A percentile compares a stretch with the other conserved stretches of the same genome.
These are phyloP conservation scores for Candida verbasci DNA, from an alignment of 805 yeast genomes.

Conservation along the genomic window DNA sequence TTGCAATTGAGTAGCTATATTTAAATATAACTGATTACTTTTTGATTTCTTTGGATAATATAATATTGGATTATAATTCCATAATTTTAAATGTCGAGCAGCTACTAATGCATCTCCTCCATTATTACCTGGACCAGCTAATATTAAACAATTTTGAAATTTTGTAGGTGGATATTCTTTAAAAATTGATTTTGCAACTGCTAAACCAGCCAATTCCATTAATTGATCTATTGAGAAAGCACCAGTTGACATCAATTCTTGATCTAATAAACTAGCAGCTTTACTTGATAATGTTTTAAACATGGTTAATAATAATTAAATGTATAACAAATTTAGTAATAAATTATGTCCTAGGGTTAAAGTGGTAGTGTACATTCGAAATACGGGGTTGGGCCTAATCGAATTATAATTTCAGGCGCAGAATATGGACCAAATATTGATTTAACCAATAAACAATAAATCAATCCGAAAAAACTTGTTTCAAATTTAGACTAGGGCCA, in stretches of 20 bases:
- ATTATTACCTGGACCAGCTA: constrained; percentile 95
- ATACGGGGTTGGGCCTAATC: too few species aligned
- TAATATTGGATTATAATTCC: constrained; percentile 65
- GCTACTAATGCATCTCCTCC: constrained; percentile 98
- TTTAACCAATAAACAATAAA: too few species aligned
- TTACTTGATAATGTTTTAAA: constrained; percentile 32
- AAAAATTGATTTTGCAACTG: constrained; percentile 85
- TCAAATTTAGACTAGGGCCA: too few species aligned
- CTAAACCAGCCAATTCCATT: constrained; percentile 95
- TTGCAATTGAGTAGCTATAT: constrained; percentile 61
- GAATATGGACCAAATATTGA: too few species aligned
- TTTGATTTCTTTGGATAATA: constrained; percentile 71
- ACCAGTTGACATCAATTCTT: constrained; percentile 79
- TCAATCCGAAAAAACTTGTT: too few species aligned
- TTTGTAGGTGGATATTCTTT: constrained; percentile 54
- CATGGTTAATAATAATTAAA: constrained; percentile 3
- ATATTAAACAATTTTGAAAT: constrained; percentile 45
- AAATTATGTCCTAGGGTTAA: too few species aligned
- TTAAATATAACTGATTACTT: constrained; percentile 51
- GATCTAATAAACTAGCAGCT: constrained; percentile 74
- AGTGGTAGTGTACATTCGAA: too few species aligned
- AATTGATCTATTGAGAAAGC: constrained; percentile 82
- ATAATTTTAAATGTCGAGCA: constrained; percentile 78
- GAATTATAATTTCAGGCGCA: too few species aligned
- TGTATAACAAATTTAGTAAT: too few species aligned